Evolutionary conservation across 768 basidiomycete genomes (phyloP).

Genomic region (Amanita polypyramis): DNA sequence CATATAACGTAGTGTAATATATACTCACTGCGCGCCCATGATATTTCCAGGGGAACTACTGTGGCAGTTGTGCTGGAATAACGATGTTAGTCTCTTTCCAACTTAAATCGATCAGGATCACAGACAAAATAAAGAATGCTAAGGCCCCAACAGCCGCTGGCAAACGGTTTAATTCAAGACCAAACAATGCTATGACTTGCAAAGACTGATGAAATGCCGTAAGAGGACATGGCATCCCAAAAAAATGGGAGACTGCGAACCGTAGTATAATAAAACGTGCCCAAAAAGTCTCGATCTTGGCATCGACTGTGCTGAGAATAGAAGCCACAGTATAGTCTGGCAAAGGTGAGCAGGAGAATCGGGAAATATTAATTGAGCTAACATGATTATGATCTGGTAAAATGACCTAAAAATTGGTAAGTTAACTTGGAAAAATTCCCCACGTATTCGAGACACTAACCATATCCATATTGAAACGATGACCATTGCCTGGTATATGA

Average conservation of each 20-base stretch:
- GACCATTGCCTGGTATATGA: constrained; percentile 53
- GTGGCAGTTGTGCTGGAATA: constrained; percentile 23
- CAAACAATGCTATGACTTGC: constrained; percentile 65
- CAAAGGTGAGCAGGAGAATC: background rate
- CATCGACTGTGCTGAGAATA: constrained; percentile 22
- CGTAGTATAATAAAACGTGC: constrained; percentile 37
- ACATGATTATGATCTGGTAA: constrained; percentile 50
- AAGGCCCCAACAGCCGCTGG: constrained; percentile 51
- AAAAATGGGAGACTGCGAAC: constrained; percentile 15
- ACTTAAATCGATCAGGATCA: background rate
- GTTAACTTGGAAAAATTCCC: constrained; percentile 9
- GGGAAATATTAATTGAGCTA: constrained; percentile 16
- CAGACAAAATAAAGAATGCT: constrained; percentile 44
- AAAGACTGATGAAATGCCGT: constrained; percentile 24
- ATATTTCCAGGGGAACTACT: constrained; percentile 25
- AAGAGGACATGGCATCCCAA: background rate
- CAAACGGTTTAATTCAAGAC: constrained; percentile 53
- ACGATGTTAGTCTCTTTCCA: background rate
- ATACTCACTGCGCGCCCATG: constrained; percentile 26
- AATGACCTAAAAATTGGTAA: constrained; percentile 30
- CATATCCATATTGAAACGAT: constrained; percentile 54
- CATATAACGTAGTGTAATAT: background rate
- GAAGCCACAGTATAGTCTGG: constrained; percentile 31
- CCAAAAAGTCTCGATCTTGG: constrained; percentile 34
- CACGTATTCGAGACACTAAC: constrained; percentile 22